Evolutionary conservation across 768 basidiomycete species (phyloP), one percentile per base, ranked within the genome.

Genomic region (Baorangia bicolor): DNA sequence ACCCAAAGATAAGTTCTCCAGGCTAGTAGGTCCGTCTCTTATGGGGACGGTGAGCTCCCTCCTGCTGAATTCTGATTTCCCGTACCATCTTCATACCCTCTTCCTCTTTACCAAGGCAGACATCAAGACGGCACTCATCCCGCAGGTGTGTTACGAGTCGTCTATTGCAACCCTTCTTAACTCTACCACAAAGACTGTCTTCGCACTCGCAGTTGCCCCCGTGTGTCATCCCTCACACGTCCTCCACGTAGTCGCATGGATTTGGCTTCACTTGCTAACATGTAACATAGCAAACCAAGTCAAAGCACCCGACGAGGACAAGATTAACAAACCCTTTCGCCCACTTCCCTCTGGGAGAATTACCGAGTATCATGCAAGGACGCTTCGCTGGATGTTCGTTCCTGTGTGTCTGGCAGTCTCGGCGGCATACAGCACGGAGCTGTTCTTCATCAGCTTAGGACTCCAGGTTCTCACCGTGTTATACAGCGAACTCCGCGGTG

Each of bases 291-390:
- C 73, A 13, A 79, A 80, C 51, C 79, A 78, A 64, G 65, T 66
- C 18, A 62, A 69, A 38, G 63, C 66, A 40, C 65, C 67, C 9
- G 70, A 72, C 21, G 78, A 80, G 59, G 78, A 80, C 51, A 64
- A 54, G 25, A 52, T 64, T 41, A 79, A 80, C 49, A 76, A 77
- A 42, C 71, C 73, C 2, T 74, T 72, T 62, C 66, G 78, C 4
- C 78, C 78, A 1, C 60, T 80, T 20, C 76, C 78, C 4, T 66
- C 78, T 11, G 72, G 74, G 10, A 75, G 75, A 23, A 72, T 79
- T 25, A 66, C 71, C 2, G 53, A 74, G 11, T 27, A 28, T 13
- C 61, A 71, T 18, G 73, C 78, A 5, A 63, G 39, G n/a, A 41
- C 56, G 0, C 61, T 78, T n/a, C 75, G 74, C 25, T 73, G 74